These are phyloP conservation scores for Aspergillus texensis DNA, from an alignment of 2,329 filamentous ascomycete genomes.

Conservation along the genomic window DNA sequence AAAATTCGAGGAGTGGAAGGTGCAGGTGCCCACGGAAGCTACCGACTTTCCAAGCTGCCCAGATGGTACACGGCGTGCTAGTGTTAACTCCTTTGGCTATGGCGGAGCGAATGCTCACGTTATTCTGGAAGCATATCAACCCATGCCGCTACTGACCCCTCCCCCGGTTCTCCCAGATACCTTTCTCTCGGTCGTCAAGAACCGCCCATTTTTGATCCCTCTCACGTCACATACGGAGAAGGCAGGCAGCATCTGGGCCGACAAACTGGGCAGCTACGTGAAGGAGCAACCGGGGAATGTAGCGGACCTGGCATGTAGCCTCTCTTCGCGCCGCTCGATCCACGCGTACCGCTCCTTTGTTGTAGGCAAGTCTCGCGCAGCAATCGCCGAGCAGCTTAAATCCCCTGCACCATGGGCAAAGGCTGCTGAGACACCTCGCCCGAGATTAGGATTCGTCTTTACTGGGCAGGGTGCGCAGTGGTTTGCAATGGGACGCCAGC, in stretches of 20 bases:
- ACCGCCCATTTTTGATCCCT: too few species aligned
- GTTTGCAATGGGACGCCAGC: constrained; percentile 20
- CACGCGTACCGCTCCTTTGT: too few species aligned
- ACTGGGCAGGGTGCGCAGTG: constrained; percentile 30
- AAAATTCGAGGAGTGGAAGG: too few species aligned
- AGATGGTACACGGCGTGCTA: constrained; percentile 11
- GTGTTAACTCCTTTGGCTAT: constrained; percentile 28
- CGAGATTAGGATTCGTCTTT: constrained; percentile 23
- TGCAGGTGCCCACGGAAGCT: background rate
- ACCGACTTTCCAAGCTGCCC: too few species aligned
- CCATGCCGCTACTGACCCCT: background rate
- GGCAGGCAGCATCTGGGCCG: too few species aligned
- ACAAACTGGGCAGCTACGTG: too few species aligned
- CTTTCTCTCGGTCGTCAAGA: background rate
- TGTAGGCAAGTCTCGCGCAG: background rate
- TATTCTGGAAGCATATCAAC: constrained; percentile 15
- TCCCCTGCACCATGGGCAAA: too few species aligned
- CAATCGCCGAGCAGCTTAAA: background rate
- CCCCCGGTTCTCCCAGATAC: background rate
- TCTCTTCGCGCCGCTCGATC: too few species aligned
- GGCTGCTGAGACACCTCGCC: background rate
- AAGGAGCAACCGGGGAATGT: too few species aligned
- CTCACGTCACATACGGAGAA: too few species aligned
- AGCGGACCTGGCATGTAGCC: too few species aligned
- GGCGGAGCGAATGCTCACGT: constrained; percentile 24